These are phyloP conservation scores for Diaporthe ampelina DNA, from an alignment of 2,329 filamentous ascomycete genomes.

Conservation along the genomic window DNA sequence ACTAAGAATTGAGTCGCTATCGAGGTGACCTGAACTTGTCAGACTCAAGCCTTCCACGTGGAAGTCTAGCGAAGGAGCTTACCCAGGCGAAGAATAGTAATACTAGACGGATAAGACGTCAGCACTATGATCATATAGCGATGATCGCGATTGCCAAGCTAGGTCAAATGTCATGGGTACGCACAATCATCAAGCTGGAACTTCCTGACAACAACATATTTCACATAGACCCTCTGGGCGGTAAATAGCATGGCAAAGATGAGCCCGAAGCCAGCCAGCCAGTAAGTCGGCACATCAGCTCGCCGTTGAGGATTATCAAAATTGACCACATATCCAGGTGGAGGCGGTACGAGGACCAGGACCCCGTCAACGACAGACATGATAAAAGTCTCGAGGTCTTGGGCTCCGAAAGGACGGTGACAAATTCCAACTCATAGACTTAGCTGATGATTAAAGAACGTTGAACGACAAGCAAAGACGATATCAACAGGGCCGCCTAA, in stretches of 20 bases:
- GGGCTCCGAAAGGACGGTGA: too few species aligned
- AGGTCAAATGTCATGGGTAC: background rate
- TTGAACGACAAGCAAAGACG: background rate
- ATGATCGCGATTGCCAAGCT: too few species aligned
- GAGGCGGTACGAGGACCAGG: constrained; percentile 43
- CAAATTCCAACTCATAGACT: background rate
- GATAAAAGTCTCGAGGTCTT: background rate
- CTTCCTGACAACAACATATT: background rate
- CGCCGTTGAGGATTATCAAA: constrained; percentile 49
- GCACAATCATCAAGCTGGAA: constrained; percentile 35
- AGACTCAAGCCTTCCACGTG: background rate
- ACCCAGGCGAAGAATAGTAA: constrained; percentile 38
- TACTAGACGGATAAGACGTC: background rate
- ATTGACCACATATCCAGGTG: constrained; percentile 51
- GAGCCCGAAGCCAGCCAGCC: constrained; percentile 34
- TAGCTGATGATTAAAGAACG: background rate
- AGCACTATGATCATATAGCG: background rate
- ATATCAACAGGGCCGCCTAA: background rate
- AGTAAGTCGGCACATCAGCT: constrained; percentile 21
- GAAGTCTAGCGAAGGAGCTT: constrained; percentile 45
- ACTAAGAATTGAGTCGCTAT: constrained; percentile 18
- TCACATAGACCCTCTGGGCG: constrained; percentile 36
- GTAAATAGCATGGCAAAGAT: constrained; percentile 31
- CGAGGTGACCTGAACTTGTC: constrained; percentile 37
- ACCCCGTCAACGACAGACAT: constrained; percentile 31